Evolutionary conservation across 1,139 yeast species (phyloP).

Genomic region (Suhomyces panamericanus): DNA sequence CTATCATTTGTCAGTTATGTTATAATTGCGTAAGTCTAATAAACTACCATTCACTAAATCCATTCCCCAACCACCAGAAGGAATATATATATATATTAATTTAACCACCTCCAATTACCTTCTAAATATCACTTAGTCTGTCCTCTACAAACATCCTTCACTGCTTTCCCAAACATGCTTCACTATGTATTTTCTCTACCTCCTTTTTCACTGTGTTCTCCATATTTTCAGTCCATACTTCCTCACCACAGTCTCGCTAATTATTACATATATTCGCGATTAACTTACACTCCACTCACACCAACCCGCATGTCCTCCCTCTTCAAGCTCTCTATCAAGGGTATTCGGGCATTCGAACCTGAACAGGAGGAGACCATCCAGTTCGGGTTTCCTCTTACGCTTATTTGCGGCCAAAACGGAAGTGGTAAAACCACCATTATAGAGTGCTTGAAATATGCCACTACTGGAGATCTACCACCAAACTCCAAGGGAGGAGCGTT

Average conservation of each 20-base stretch:
- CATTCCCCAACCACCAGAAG: too few species aligned
- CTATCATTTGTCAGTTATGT: too few species aligned
- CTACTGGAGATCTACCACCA: conserved; percentile 96
- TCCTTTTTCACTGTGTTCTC: too few species aligned
- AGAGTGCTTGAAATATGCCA: conserved; percentile 89
- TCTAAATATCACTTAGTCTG: too few species aligned
- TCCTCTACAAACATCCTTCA: too few species aligned
- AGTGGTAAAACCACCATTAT: conserved; percentile 98
- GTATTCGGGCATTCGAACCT: conserved; percentile 87
- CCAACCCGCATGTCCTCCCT: conserved; percentile 56
- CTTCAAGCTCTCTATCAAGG: conserved; percentile 80
- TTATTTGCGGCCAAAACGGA: conserved; percentile 96
- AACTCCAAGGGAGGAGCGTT: conserved; percentile 96
- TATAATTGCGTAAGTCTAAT: too few species aligned
- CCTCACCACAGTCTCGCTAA: not conserved
- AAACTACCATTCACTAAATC: too few species aligned
- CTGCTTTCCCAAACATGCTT: too few species aligned
- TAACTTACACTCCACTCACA: not conserved
- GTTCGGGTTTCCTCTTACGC: conserved; percentile 86
- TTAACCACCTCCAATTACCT: too few species aligned
- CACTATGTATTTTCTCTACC: not conserved
- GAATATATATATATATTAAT: too few species aligned
- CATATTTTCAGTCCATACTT: not conserved
- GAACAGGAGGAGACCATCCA: conserved; percentile 81
- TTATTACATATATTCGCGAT: not conserved